phyloP scores from a whole-genome alignment of 495 filamentous ascomycete species.

The Daldinia grandis region DNA sequence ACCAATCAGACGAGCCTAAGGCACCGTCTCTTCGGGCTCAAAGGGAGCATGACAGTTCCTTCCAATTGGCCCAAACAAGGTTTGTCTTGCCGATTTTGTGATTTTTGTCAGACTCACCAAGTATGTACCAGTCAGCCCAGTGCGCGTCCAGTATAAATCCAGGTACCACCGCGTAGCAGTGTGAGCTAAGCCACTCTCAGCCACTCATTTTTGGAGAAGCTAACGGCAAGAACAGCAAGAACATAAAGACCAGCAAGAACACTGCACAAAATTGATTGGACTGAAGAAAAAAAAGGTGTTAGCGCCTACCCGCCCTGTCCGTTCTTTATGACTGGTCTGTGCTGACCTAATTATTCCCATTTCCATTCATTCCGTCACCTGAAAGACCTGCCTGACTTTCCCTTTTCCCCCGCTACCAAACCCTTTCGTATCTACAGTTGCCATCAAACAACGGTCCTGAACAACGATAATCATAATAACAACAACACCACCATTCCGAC shows the following conservation, averaged over 20 bases:
- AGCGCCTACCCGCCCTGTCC: slow-evolving; percentile 23
- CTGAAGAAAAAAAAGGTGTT: slow-evolving; percentile 20
- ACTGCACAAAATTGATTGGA: slow-evolving; percentile 19
- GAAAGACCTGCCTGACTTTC: slow-evolving; percentile 39
- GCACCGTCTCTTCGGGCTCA: slow-evolving; percentile 33
- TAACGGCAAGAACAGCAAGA: not conserved
- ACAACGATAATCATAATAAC: slow-evolving; percentile 20
- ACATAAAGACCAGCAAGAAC: not conserved
- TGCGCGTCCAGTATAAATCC: not conserved
- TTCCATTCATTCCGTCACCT: slow-evolving; percentile 41
- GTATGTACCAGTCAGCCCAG: slow-evolving; percentile 3
- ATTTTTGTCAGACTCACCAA: slow-evolving; percentile 1
- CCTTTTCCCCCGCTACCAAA: slow-evolving; percentile 32
- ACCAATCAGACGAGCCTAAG: slow-evolving; percentile 15
- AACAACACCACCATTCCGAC: slow-evolving; percentile 10
- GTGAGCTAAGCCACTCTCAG: slow-evolving; percentile 34
- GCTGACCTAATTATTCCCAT: slow-evolving; percentile 18
- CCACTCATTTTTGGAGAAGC: slow-evolving; percentile 22
- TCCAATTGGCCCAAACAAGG: slow-evolving; percentile 14
- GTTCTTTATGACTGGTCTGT: slow-evolving; percentile 30
- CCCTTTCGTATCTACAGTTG: slow-evolving; percentile 16
- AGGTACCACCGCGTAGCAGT: not conserved
- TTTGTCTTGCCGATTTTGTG: slow-evolving; percentile 14
- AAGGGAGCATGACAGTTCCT: not conserved
- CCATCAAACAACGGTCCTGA: slow-evolving; percentile 16